Evolutionary conservation across 768 basidiomycete species (phyloP).

Genomic region (Kwoniella heveanensis): DNA sequence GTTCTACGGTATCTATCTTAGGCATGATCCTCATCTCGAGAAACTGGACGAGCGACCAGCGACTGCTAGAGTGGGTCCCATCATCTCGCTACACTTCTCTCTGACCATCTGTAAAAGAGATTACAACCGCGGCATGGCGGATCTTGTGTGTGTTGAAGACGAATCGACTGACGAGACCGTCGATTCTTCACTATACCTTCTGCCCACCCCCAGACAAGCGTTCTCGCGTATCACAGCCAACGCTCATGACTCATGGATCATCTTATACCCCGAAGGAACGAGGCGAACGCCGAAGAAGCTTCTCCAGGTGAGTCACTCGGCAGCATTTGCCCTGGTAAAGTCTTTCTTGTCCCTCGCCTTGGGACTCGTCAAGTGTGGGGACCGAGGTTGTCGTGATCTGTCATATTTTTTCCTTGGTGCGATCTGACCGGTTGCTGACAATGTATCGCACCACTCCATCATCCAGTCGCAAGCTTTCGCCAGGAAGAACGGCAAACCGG

Average conservation of each 20-base stretch:
- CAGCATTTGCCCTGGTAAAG: too few species aligned
- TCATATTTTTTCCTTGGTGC: too few species aligned
- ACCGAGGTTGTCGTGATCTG: too few species aligned
- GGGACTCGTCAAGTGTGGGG: too few species aligned
- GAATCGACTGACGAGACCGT: too few species aligned
- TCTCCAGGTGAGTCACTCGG: slow-evolving; percentile 20
- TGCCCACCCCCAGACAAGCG: slow-evolving; percentile 25
- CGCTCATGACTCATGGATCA: slow-evolving; percentile 36
- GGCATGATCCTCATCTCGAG: slow-evolving; percentile 47
- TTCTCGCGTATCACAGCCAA: slow-evolving; percentile 36
- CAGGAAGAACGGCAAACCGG: slow-evolving; percentile 19
- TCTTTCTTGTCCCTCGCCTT: too few species aligned
- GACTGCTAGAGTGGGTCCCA: slow-evolving; percentile 36
- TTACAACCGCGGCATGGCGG: too few species aligned
- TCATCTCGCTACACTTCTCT: too few species aligned
- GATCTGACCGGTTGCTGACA: too few species aligned
- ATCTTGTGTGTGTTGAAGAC: too few species aligned
- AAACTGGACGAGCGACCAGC: slow-evolving; percentile 39
- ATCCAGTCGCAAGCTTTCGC: slow-evolving; percentile 37
- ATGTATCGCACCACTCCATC: not conserved
- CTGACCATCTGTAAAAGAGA: too few species aligned
- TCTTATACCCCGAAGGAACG: slow-evolving; percentile 46
- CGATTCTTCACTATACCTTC: too few species aligned
- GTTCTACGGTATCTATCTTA: not conserved
- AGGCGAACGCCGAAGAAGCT: slow-evolving; percentile 35